These are phyloP conservation scores for Podaxis sp. DNA, from an alignment of 768 basidiomycete species.

Conservation along the genomic window DNA sequence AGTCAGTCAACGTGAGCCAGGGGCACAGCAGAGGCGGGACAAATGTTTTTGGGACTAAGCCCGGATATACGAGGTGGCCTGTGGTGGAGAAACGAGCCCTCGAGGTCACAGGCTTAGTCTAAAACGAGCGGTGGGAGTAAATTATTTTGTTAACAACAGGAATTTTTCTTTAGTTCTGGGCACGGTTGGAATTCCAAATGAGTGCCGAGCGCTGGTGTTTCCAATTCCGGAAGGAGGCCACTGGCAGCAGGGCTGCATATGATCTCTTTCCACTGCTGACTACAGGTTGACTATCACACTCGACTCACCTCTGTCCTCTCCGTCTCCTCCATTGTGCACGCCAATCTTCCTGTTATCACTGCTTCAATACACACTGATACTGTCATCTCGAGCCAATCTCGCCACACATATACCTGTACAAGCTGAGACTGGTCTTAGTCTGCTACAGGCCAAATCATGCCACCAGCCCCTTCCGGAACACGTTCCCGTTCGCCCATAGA, in stretches of 20 bases:
- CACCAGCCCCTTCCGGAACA: constrained; percentile 10
- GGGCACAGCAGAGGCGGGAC: too few relatives aligned
- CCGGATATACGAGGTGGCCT: too few relatives aligned
- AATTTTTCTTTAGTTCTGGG: background rate
- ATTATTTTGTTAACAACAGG: background rate
- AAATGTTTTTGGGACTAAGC: too few relatives aligned
- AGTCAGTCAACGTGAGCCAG: too few relatives aligned
- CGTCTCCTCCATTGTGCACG: background rate
- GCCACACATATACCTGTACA: background rate
- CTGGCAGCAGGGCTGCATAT: constrained; percentile 9
- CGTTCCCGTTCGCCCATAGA: constrained; percentile 47
- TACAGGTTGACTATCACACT: constrained; percentile 9
- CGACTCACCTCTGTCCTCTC: background rate
- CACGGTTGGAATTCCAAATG: background rate
- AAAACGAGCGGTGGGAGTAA: too few relatives aligned
- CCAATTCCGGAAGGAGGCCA: constrained; percentile 6
- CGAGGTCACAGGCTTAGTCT: too few relatives aligned
- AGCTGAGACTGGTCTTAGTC: background rate
- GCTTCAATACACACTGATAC: background rate
- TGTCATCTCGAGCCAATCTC: background rate
- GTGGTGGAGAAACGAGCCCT: too few relatives aligned
- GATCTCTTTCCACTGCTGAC: constrained; percentile 9
- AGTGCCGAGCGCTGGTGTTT: background rate
- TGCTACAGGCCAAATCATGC: constrained; percentile 10
- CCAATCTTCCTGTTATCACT: background rate